A percentile compares a stretch with the other conserved stretches of the same genome.
These are phyloP conservation scores for Casuarina glauca DNA, from an alignment of 306 rosid genomes.

Conservation along the genomic window DNA sequence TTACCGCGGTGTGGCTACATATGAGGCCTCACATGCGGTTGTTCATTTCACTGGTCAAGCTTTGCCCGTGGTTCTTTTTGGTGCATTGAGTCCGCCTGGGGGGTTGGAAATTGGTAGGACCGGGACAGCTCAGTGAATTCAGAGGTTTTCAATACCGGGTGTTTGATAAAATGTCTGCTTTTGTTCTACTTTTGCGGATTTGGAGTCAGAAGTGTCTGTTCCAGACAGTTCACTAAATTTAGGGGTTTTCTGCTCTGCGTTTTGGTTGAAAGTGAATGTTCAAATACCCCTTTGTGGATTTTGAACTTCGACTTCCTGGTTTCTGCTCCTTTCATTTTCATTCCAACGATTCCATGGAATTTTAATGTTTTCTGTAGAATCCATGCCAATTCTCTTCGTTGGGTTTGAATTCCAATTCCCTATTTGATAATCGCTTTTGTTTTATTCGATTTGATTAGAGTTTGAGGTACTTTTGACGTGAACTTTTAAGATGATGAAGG, in stretches of 20 bases:
- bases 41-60: conserved; percentile 19
- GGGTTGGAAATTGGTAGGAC: background rate
- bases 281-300: conserved; percentile 11
- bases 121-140: background rate
- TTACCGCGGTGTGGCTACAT: conserved; percentile 7
- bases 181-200: background rate
- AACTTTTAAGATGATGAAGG: conserved; percentile 39
- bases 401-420: background rate
- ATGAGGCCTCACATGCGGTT: conserved; percentile 29
- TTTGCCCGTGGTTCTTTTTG: conserved; percentile 2
- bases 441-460: background rate
- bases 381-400: background rate
- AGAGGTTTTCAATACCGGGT: conserved; percentile 3
- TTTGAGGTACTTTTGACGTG: conserved; percentile 17
- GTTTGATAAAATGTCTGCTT: background rate
- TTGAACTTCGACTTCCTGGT: conserved; percentile 9
- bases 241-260: conserved; percentile 16
- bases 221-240: background rate
- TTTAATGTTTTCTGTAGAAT: background rate
- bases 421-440: background rate
- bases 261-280: conserved; percentile 2
- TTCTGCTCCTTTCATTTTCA: background rate
- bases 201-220: background rate
- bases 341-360: background rate
- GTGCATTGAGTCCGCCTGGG: background rate